These are phyloP conservation scores for Sarocladium brachiariae DNA, from an alignment of 2,329 filamentous ascomycete genomes.

Conservation along the genomic window DNA sequence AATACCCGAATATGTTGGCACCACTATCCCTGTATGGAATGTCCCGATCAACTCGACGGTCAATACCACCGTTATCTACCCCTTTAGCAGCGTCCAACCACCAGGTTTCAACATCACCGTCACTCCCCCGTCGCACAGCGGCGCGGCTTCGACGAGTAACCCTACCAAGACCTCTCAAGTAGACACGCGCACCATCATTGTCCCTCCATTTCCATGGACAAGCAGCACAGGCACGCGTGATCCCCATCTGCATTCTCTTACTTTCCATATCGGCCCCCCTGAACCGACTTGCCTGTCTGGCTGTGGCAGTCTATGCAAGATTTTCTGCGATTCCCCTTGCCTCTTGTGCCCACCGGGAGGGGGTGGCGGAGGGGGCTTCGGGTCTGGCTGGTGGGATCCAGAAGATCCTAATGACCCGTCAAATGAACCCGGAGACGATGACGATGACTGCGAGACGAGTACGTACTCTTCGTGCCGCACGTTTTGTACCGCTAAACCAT, in stretches of 20 bases:
- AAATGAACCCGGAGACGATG: too few relatives aligned
- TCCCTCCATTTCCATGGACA: neutral
- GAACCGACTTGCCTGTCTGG: neutral
- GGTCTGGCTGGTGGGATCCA: too few relatives aligned
- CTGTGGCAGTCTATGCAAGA: neutral
- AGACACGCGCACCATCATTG: neutral
- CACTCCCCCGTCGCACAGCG: too few relatives aligned
- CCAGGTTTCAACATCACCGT: too few relatives aligned
- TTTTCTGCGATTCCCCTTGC: neutral
- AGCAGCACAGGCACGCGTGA: neutral
- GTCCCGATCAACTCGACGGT: slow-evolving; percentile 2
- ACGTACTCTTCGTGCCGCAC: too few relatives aligned
- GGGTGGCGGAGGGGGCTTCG: too few relatives aligned
- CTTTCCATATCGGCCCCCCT: neutral
- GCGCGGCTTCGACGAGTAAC: too few relatives aligned
- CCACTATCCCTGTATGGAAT: slow-evolving; percentile 2
- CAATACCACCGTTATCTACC: slow-evolving; percentile 3
- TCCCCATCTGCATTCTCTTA: neutral
- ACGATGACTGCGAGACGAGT: too few relatives aligned
- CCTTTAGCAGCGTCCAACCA: neutral
- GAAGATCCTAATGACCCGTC: too few relatives aligned
- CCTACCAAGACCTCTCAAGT: neutral
- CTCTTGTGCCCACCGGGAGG: neutral
- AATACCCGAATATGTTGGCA: neutral
- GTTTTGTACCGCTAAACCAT: too few relatives aligned